These are phyloP conservation scores for Hypoxylon fragiforme DNA, from an alignment of 495 filamentous ascomycete genomes.

Conservation along the genomic window DNA sequence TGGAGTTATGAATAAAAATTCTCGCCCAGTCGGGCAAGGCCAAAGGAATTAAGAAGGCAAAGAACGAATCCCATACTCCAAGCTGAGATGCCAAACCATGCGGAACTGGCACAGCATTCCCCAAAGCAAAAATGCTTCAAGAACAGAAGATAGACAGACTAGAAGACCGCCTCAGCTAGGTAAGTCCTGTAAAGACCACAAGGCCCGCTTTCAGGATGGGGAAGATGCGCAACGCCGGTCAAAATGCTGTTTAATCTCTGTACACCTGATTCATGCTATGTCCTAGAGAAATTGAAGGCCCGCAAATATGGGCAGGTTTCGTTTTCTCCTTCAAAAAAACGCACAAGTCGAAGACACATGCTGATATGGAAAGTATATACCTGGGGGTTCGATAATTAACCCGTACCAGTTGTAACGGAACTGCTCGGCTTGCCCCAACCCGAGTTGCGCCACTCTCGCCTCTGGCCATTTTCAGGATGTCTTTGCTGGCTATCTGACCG, in stretches of 20 bases:
- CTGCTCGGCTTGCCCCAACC: conserved; percentile 50
- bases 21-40: conserved; percentile 19
- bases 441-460: conserved; percentile 58
- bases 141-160: conserved; percentile 25
- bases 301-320: conserved; percentile 12
- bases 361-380: conserved; percentile 26
- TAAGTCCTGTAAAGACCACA: conserved; percentile 15
- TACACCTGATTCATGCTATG: conserved; percentile 35
- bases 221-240: conserved; percentile 34
- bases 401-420: conserved; percentile 38
- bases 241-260: conserved; percentile 33
- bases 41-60: conserved; percentile 25
- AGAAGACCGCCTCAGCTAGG: conserved; percentile 16
- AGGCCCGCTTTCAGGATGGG: conserved; percentile 15
- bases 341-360: conserved; percentile 12
- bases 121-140: conserved; percentile 28
- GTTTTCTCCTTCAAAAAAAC: conserved; percentile 5
- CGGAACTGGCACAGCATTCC: conserved; percentile 16
- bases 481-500: conserved; percentile 35
- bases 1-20: conserved; percentile 19
- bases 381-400: conserved; percentile 16
- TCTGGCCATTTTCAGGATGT: conserved; percentile 39
- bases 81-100: conserved; percentile 27
- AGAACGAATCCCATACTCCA: conserved; percentile 34
- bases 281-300: conserved; percentile 30